phyloP scores from a whole-genome alignment of 1,139 yeast species.

The Candida albicans region DNA sequence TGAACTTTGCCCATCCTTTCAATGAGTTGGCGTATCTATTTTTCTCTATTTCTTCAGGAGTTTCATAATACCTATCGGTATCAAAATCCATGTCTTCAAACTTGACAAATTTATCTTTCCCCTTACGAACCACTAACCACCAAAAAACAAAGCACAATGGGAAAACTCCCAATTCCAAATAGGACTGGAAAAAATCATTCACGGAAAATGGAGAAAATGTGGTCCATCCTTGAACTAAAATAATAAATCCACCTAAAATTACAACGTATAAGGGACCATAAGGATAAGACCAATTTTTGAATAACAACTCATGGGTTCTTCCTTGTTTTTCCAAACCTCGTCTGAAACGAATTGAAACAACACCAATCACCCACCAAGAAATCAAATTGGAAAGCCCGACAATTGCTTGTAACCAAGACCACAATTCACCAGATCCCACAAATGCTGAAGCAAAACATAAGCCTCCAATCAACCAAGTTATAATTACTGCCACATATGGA shows the following conservation, averaged over 20 bases:
- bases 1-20: constrained; percentile 47
- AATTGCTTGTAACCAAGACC: constrained; percentile 46
- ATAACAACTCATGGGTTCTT: constrained; percentile 34
- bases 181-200: constrained; percentile 35
- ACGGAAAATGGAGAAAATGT: constrained; percentile 52
- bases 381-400: constrained; percentile 46
- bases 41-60: constrained; percentile 47
- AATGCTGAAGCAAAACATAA: constrained; percentile 46
- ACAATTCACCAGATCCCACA: constrained; percentile 43
- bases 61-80: constrained; percentile 54
- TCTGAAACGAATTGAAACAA: constrained; percentile 41
- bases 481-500: constrained; percentile 42
- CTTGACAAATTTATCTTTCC: constrained; percentile 47
- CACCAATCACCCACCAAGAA: constrained; percentile 44
- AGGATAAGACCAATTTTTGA: constrained; percentile 44
- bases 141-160: constrained; percentile 36
- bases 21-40: constrained; percentile 40
- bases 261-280: constrained; percentile 43
- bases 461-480: constrained; percentile 45
- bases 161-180: constrained; percentile 41
- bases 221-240: constrained; percentile 49
- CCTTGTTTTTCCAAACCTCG: constrained; percentile 38
- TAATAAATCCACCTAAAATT: constrained; percentile 34
- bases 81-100: constrained; percentile 62
- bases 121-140: constrained; percentile 51